Evolutionary conservation across 2,329 filamentous ascomycete genomes (phyloP), one percentile per base, ranked within the genome.

Genomic region (Talaromyces sp.): DNA sequence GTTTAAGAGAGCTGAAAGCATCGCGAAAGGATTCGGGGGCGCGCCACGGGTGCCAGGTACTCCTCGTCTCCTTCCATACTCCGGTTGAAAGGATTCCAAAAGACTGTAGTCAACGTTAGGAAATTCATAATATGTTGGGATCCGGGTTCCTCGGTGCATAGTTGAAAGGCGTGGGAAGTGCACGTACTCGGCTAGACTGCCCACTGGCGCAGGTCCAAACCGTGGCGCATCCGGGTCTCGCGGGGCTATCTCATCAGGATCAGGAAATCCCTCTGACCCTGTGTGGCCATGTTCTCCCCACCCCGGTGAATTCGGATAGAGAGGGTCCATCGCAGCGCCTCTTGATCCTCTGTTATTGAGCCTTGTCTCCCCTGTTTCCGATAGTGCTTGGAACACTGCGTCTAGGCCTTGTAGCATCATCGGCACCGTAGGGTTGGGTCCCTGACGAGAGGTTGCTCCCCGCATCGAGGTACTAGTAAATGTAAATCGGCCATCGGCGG

Each of bases 151-250:
- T 39, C n/a, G 36, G 3, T 11, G n/a, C 4, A 30, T 43, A 24
- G 19, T 11, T 41, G 19, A 22, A 13, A 7, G 5, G n/a, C 13
- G 3, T 11, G 3, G n/a, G n/a, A 6, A 51, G 37, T 44, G 55
- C 46, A 69, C 78, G 61, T 75, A 81, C 77, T 77, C 76, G 58
- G 73, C 64, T 48, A 84, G 58, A 52, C 77, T 78, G 49, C 77
- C 75, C 19, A 79, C 68, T 8, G 77, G 78, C 49, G 74, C 71
- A n/a, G 70, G 64, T 49, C 70, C 74, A 14, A 76, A 73, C 57
- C 81, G 81, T 35, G 81, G 74, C 24, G 70, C 70, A 61, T 82
- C 75, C 22, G 78, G 73, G 64, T 84, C 76, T 57, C 81, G 77
- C 30, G 82, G 82, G 47, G 69, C 70, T 39, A 83, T 64, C 44